A percentile compares a stretch with the other conserved stretches of the same genome.
phyloP scores from a whole-genome alignment of 2,329 filamentous ascomycete species.

The Claviceps quebecensis region DNA sequence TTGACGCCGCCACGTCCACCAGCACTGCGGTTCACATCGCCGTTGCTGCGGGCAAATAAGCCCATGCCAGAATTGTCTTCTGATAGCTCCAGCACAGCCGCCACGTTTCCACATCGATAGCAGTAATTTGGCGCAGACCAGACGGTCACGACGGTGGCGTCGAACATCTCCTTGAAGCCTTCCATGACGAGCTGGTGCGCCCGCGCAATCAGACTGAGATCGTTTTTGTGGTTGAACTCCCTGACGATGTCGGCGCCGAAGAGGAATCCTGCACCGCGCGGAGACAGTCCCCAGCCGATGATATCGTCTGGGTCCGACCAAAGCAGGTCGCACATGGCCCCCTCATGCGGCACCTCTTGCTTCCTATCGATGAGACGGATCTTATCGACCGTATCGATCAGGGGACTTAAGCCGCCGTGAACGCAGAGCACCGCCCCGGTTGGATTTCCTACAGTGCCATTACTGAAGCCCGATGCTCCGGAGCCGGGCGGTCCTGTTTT shows the following conservation, averaged over 20 bases:
- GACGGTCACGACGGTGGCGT: conserved; percentile 90
- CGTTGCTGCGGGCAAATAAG: conserved; percentile 55
- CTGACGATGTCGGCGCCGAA: conserved; percentile 95
- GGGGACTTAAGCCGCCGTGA: conserved; percentile 79
- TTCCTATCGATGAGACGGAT: conserved; percentile 91
- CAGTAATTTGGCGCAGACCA: conserved; percentile 97
- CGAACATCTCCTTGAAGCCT: conserved; percentile 99
- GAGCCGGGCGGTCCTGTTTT: conserved; percentile 63
- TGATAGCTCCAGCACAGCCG: conserved; percentile 80
- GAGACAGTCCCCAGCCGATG: conserved; percentile 89
- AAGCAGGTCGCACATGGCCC: conserved; percentile 94
- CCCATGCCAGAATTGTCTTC: conserved; percentile 71
- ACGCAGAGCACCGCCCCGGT: conserved; percentile 86
- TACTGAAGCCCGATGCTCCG: conserved; percentile 58
- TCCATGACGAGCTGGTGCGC: conserved; percentile 99
- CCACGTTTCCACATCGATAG: conserved; percentile 91
- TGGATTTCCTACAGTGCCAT: conserved; percentile 48
- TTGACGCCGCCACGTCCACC: conserved; percentile 35
- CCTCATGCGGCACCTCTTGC: conserved; percentile 96
- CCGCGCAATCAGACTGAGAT: conserved; percentile 79
- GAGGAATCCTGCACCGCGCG: conserved; percentile 85
- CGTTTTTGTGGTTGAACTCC: conserved; percentile 87
- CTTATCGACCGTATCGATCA: conserved; percentile 89
- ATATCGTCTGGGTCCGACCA: conserved; percentile 99
- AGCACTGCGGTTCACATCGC: conserved; percentile 48